A percentile compares a stretch with the other conserved stretches of the same genome.
These are phyloP conservation scores for Fusarium algeriense DNA, from an alignment of 2,329 filamentous ascomycete genomes.

Conservation along the genomic window DNA sequence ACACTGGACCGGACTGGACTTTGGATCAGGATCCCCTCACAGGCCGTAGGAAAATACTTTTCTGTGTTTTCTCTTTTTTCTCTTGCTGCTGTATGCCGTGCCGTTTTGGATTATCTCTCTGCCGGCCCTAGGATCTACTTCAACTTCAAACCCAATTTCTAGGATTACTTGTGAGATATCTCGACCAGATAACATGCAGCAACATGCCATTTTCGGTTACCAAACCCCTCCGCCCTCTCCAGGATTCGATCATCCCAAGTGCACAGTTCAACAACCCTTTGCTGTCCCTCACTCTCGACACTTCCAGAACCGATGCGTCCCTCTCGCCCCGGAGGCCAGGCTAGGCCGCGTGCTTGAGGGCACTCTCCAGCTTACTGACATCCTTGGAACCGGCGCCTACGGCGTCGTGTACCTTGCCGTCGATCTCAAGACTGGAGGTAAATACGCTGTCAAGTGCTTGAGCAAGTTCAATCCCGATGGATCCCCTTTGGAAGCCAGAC, in stretches of 20 bases:
- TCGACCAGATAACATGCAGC: slow-evolving; percentile 66
- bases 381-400: slow-evolving; percentile 94
- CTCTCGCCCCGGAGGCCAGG: slow-evolving; percentile 81
- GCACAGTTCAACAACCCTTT: slow-evolving; percentile 55
- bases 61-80: slow-evolving; percentile 42
- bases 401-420: slow-evolving; percentile 93
- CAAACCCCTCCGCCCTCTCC: slow-evolving; percentile 70
- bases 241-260: slow-evolving; percentile 64
- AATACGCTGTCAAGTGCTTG: slow-evolving; percentile 96
- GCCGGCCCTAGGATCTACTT: slow-evolving; percentile 33
- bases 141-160: slow-evolving; percentile 30
- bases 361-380: slow-evolving; percentile 83
- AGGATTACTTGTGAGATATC: slow-evolving; percentile 43
- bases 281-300: slow-evolving; percentile 50
- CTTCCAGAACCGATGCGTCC: slow-evolving; percentile 63
- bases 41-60: slow-evolving; percentile 44
- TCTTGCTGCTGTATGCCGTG: slow-evolving; percentile 35
- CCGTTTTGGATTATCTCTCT: slow-evolving; percentile 43
- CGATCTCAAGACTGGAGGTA: slow-evolving; percentile 82
- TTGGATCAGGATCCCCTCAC: slow-evolving; percentile 46
- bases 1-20: slow-evolving; percentile 45
- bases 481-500: slow-evolving; percentile 81
- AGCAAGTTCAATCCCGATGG: slow-evolving; percentile 86
- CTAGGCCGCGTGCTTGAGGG: slow-evolving; percentile 86
- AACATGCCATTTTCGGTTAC: slow-evolving; percentile 68